phyloP scores from a whole-genome alignment of 139 green algal species.

The Dunaliella sp. region DNA sequence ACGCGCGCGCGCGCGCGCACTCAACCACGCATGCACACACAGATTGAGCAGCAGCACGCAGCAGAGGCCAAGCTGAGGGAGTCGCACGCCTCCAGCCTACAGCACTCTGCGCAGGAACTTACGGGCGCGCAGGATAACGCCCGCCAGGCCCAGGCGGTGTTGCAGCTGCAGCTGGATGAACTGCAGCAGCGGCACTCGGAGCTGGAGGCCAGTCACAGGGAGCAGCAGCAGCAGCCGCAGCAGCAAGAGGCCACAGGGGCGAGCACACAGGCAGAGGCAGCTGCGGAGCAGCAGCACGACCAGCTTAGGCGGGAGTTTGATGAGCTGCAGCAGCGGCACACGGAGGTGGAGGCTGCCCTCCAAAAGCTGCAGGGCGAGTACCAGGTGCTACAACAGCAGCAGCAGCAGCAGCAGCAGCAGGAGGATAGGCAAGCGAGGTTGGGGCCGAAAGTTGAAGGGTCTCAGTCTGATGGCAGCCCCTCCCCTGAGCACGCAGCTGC shows the following conservation, averaged over 20 bases:
- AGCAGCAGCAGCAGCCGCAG: constrained; percentile 3
- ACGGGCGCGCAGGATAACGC: too few relatives aligned
- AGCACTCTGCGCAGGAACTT: too few relatives aligned
- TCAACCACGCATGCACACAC: too few relatives aligned
- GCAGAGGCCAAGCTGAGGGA: too few relatives aligned
- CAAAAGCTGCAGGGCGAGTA: background rate
- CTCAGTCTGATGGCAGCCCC: too few relatives aligned
- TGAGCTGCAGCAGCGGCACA: background rate
- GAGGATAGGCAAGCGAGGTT: too few relatives aligned
- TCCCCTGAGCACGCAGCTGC: too few relatives aligned
- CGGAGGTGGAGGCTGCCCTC: background rate
- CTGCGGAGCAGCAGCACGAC: too few relatives aligned
- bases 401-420: background rate
- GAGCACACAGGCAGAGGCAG: too few relatives aligned
- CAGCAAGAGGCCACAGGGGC: background rate
- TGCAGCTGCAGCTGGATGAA: background rate
- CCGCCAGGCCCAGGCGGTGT: background rate
- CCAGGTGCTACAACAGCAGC: background rate
- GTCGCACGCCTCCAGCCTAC: too few relatives aligned
- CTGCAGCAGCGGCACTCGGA: background rate
- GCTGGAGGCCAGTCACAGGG: background rate
- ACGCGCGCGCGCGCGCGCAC: too few relatives aligned
- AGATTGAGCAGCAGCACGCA: constrained; percentile 5
- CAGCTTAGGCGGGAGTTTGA: background rate
- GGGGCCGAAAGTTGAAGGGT: too few relatives aligned